Evolutionary conservation across 352 stramenopile species (phyloP).

Genomic region (Peronospora farinosa): DNA sequence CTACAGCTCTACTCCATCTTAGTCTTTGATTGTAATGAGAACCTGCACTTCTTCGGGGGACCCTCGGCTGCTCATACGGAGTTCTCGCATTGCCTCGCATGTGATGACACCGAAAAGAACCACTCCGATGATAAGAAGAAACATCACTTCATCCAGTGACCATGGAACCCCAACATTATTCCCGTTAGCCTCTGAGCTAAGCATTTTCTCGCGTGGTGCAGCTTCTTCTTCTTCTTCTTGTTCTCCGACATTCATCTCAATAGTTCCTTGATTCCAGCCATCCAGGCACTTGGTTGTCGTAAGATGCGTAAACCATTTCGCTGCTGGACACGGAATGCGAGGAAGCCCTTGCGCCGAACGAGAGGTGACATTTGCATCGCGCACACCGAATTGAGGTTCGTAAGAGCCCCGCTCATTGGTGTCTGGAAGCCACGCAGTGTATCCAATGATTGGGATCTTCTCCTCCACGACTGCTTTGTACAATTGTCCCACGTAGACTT

Average conservation of each 20-base stretch:
- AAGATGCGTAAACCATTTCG: constrained; percentile 52
- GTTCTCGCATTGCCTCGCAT: constrained; percentile 27
- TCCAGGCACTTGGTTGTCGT: constrained; percentile 59
- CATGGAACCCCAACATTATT: constrained; percentile 18
- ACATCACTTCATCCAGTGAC: constrained; percentile 28
- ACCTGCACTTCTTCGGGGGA: constrained; percentile 23
- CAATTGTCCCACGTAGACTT: constrained; percentile 49
- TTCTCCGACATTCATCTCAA: constrained; percentile 7
- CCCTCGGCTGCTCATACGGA: constrained; percentile 20
- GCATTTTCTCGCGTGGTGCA: constrained; percentile 6
- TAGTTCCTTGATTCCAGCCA: constrained; percentile 6
- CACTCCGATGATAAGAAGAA: constrained; percentile 25
- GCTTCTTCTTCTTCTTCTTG: constrained; percentile 10
- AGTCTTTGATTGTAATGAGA: constrained; percentile 30
- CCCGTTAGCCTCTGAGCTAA: constrained; percentile 3
- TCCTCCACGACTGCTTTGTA: constrained; percentile 49
- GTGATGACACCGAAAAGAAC: constrained; percentile 26
- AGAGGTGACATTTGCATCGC: constrained; percentile 45
- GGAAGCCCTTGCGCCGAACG: constrained; percentile 21
- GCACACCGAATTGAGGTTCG: constrained; percentile 47
- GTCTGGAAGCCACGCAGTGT: constrained; percentile 92
- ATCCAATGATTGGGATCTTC: constrained; percentile 79
- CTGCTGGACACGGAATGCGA: constrained; percentile 36
- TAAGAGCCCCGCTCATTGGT: constrained; percentile 92
- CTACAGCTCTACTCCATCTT: constrained; percentile 9